A percentile compares a stretch with the other conserved stretches of the same genome.
Conservation (phyloP, 2,329 filamentous ascomycete species). For the Alternaria brassicicola region DNA sequence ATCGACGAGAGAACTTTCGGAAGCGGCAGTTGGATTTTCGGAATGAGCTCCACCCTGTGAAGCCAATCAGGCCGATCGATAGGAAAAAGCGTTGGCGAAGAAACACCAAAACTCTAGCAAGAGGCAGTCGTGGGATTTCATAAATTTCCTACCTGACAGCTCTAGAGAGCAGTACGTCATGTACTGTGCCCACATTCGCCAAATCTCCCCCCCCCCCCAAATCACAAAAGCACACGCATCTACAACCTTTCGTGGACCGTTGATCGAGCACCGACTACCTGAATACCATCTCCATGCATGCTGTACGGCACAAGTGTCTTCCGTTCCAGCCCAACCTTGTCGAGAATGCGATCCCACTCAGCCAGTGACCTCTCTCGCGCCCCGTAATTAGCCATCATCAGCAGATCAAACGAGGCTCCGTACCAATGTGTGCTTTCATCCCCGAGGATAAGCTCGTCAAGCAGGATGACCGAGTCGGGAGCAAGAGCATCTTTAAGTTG, state of each 20-base stretch:
- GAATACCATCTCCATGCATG: constrained; percentile 8
- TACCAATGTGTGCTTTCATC: constrained; percentile 10
- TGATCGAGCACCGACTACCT: constrained; percentile 2
- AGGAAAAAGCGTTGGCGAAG: background rate
- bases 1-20: background rate
- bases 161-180: background rate
- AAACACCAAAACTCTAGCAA: background rate
- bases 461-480: constrained; percentile 10
- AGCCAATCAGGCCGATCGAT: background rate
- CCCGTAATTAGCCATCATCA: constrained; percentile 13
- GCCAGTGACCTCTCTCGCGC: constrained; percentile 6
- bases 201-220: too few species aligned
- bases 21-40: background rate
- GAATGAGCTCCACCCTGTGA: too few species aligned
- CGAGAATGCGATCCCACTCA: constrained; percentile 9
- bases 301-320: constrained; percentile 8
- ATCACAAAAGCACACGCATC: background rate
- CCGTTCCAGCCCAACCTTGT: constrained; percentile 8
- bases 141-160: background rate
- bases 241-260: background rate
- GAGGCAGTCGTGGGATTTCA: background rate
- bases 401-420: constrained; percentile 8
- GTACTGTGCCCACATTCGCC: background rate
- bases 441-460: constrained; percentile 4
- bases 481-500: constrained; percentile 6